Base-by-base conservation (phyloP, 257 asterid species). In the Galeopsis tetrahit region DNA sequence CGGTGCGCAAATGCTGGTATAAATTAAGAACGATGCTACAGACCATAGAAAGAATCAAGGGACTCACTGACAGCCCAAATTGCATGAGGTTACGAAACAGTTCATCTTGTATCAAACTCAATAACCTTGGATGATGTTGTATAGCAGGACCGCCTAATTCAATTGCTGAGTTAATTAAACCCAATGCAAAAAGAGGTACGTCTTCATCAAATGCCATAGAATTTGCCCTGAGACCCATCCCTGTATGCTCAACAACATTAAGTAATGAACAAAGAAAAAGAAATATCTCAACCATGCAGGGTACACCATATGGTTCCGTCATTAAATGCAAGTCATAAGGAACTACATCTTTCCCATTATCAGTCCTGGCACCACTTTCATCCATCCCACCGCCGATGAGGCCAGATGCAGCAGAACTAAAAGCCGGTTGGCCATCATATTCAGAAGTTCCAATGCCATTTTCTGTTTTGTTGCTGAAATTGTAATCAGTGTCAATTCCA, bases 241-340 rank as follows among this genome's bases (percentile, higher is more conserved):
- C 96, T 42, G 82, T 60, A 68, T 91, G 89, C 81, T 91, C 98
- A 35, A 83, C 96, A 70, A 85, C 93, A 78, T 86, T 89, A 79
- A 94, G 81, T 89, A 90, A 85, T 48, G 96, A 89, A 78, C 99
- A 94, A 57, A 94, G 86, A 79, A 89, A 91, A 83, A 91, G 96
- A 81, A 94, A 94, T 82, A 90, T 94, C 77, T 94, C 98, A 49
- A 91, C 93, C 98, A 94, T 88, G 86, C 97, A 90, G 55, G 97
- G 97, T 60, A 91, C 89, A 21, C 99, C 99, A 79, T 91, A 91
- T 14, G 98, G 99, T 75, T 91, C 97, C 5, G 89, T 85, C 93
- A 87, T 88, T 80, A 88, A 75, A 80, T 91, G 94, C 76, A 82
- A 71, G 76, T 91, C 98, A 73, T 85, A 88, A 38, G 97, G 85